Base-by-base conservation (phyloP, 495 filamentous ascomycete species). In the Cercophora newfieldiana region DNA sequence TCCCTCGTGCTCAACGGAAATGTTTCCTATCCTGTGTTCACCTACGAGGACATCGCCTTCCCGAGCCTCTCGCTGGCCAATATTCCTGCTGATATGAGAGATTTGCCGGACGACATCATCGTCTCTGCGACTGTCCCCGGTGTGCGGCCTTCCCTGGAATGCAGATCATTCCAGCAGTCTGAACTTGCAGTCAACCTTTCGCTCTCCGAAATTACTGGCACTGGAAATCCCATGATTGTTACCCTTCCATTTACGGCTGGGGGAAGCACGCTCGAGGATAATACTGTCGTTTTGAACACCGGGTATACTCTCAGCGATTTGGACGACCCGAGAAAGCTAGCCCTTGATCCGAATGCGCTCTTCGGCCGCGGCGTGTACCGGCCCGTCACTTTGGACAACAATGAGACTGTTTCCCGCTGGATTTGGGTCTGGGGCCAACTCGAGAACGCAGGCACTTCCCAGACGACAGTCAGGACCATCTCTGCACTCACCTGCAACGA, bases 381-480 rank as follows among this genome's bases (percentile, higher is more conserved):
- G 1, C 69, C 69, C 12, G 44, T 72, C n/a, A 6, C 58, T 1
- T 24, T 21, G 1, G 19, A n/a, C 4, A 63, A 66, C 59, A n/a
- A n/a, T n/a, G 44, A 33, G 19, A 55, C 55, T 28, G 18, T 57
- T 26, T 33, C 70, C 3, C 65, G 64, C 22, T 70, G 68, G 68
- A n/a, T 70, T 31, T 72, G 65, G 59, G 66, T 68, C 44, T 72
- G 70, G 70, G 70, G 70, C 56, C 70, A 72, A 53, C 63, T 72
- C 12, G 14, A 55, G 8, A 31, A 64, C 29, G 66, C 65, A 16
- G 60, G 59, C 33, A 65, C 59, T 16, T 53, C 47, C 56, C 31
- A 62, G 26, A 37, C 58, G 1, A 61, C 30, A 2, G 60, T 69
- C 3, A 49, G 59, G 44, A 60, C 37, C 28, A 50, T 68, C 12